These are phyloP conservation scores for Leccinum uliginosum DNA, from an alignment of 768 basidiomycete species.

Conservation along the genomic window DNA sequence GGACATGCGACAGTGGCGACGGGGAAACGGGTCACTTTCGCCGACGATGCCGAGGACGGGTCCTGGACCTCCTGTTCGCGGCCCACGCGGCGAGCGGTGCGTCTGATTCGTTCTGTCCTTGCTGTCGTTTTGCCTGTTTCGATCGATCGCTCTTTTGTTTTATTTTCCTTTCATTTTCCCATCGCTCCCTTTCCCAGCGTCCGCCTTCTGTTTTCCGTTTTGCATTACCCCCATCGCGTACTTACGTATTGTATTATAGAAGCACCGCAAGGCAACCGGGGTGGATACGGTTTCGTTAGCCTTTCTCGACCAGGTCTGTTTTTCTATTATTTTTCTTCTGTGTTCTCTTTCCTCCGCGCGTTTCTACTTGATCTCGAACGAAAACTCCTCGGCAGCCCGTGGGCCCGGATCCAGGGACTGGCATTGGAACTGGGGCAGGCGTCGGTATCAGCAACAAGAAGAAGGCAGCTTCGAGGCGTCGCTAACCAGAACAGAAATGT, in stretches of 20 bases:
- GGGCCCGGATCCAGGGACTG: constrained; percentile 1
- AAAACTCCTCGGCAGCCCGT: constrained; percentile 4
- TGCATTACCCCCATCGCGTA: not conserved
- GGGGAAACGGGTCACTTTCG: constrained; percentile 23
- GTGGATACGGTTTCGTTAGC: constrained; percentile 6
- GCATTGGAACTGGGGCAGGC: not conserved
- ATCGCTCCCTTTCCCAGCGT: not conserved
- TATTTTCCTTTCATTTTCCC: not conserved
- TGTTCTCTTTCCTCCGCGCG: not conserved
- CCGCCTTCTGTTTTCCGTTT: not conserved
- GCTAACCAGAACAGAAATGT: constrained; percentile 9
- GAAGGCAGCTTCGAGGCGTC: constrained; percentile 20
- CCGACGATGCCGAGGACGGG: constrained; percentile 21
- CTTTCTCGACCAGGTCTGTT: constrained; percentile 22
- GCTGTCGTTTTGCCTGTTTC: not conserved
- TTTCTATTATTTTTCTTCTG: too few species aligned
- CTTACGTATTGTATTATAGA: constrained; percentile 13
- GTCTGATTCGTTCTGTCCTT: not conserved
- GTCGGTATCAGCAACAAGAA: constrained; percentile 15
- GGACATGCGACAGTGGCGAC: constrained; percentile 13
- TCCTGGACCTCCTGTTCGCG: constrained; percentile 8
- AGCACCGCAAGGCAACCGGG: constrained; percentile 17
- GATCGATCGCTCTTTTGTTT: not conserved
- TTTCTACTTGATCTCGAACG: not conserved
- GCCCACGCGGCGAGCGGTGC: constrained; percentile 27